Base-by-base conservation (phyloP, 148 eudicot species). In the Nepenthes gracilis region DNA sequence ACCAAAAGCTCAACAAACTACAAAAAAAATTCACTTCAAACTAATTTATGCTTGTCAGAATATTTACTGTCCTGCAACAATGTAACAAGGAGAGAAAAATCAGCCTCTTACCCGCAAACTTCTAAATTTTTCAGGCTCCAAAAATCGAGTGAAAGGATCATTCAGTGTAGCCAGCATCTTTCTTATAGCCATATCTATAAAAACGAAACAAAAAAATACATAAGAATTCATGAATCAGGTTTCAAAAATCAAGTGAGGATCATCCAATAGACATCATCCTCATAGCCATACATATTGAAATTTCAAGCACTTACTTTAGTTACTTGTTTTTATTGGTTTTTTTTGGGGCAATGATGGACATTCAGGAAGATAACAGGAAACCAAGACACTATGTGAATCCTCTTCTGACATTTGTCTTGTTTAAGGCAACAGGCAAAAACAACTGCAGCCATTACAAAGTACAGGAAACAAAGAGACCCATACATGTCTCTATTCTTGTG, bases 101-200 rank as follows among this genome's bases (percentile, higher is more conserved):
- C 53, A 49, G 53, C 2, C 0, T 48, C 79, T 23, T 80, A 89
- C 96, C 93, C 90, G 74, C 77, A 93, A 75, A 76, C 79, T 86
- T 67, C 77, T 89, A 45, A 93, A 81, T 65, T 81, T 89, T 67
- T 86, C 87, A 58, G 99, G 99, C 79, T 89, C 99, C 79, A 93
- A 62, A 60, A 93, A 93, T 70, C 99, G 85, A 51, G 99, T 89
- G 83, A 93, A 93, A 56, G 99, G 99, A 78, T 93, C 97, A 75
- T 84, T 77, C 64, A 93, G 78, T 14, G 99, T 78, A 67, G 92
- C 78, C 67, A 93, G 70, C 99, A 93, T 90, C 79, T 90, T 90
- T 64, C 65, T 81, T 58, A 90, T 90, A 33, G 97, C 95, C 33
- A 63, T 67, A 77, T 93, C 99, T 93, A 75, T 37, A 7, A 58